Conservation (phyloP, 2,329 filamentous ascomycete species). For the Cladosporium sp. region DNA sequence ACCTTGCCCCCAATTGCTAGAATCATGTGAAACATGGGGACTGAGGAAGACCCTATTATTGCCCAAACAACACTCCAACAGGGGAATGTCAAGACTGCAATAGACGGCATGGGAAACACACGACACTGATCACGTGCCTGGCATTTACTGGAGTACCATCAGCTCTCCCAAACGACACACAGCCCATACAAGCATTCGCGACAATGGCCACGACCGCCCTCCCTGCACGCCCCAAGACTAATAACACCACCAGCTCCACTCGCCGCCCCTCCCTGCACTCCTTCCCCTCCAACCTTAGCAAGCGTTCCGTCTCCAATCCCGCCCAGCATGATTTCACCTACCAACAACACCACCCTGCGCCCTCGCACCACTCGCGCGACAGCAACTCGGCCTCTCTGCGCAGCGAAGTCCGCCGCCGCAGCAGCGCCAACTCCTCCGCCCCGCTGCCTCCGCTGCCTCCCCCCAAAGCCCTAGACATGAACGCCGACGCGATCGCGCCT, state of each 20-base stretch:
- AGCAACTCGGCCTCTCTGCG: conserved; percentile 17
- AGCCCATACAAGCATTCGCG: too few relatives aligned
- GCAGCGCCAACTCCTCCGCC: conserved; percentile 1
- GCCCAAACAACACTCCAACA: background rate
- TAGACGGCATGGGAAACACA: background rate
- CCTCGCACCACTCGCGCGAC: conserved; percentile 30
- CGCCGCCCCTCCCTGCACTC: conserved; percentile 40
- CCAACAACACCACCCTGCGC: conserved; percentile 32
- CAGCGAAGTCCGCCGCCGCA: background rate
- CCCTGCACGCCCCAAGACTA: conserved; percentile 26
- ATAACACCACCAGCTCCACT: conserved; percentile 19
- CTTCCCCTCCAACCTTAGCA: conserved; percentile 33
- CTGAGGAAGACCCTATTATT: too few relatives aligned
- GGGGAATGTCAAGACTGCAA: background rate
- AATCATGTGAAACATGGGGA: conserved; percentile 1
- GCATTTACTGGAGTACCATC: background rate
- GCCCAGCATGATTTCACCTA: conserved; percentile 11
- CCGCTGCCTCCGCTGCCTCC: conserved; percentile 8
- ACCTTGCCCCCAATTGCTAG: background rate
- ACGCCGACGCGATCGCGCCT: background rate
- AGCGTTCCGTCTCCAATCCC: conserved; percentile 18
- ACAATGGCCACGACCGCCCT: conserved; percentile 20
- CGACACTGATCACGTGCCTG: background rate
- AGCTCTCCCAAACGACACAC: too few relatives aligned
- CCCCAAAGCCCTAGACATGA: conserved; percentile 8